A percentile compares a stretch with the other conserved stretches of the same genome.
Conservation (phyloP, 169 alveolate genomes). For the Cryptosporidium bovis region DNA sequence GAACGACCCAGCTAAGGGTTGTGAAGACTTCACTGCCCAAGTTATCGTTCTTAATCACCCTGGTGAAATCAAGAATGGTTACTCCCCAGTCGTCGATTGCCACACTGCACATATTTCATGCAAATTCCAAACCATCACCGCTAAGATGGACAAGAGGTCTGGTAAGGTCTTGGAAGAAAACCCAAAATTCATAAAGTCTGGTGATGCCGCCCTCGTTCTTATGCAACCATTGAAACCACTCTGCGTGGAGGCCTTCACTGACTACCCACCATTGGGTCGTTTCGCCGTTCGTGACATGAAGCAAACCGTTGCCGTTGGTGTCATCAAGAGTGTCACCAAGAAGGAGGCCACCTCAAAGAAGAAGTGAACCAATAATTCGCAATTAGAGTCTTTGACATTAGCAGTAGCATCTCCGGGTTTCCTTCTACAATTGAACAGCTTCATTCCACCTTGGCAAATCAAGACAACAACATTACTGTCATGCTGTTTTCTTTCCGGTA, state of each 20-base stretch:
- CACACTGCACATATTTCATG: constrained; percentile 99
- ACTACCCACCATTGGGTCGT: constrained; percentile 98
- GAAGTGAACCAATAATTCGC: constrained; percentile 25
- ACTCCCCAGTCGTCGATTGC: constrained; percentile 97
- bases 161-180: constrained; percentile 95
- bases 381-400: too few relatives aligned
- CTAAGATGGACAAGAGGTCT: constrained; percentile 96
- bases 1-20: constrained; percentile 98
- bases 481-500: too few relatives aligned
- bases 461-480: too few relatives aligned
- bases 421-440: too few relatives aligned
- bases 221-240: constrained; percentile 96
- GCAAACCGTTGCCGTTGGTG: constrained; percentile 99
- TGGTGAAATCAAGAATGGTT: constrained; percentile 96
- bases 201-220: constrained; percentile 96
- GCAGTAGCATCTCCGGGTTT: too few relatives aligned
- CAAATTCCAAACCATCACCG: constrained; percentile 92
- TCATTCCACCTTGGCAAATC: too few relatives aligned
- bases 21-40: constrained; percentile 93
- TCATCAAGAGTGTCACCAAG: constrained; percentile 95
- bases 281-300: constrained; percentile 99
- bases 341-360: constrained; percentile 90
- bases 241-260: constrained; percentile 95
- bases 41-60: constrained; percentile 97
- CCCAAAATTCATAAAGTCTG: constrained; percentile 95